Evolutionary conservation across 2,329 filamentous ascomycete species (phyloP).

Genomic region (Madurella mycetomatis): DNA sequence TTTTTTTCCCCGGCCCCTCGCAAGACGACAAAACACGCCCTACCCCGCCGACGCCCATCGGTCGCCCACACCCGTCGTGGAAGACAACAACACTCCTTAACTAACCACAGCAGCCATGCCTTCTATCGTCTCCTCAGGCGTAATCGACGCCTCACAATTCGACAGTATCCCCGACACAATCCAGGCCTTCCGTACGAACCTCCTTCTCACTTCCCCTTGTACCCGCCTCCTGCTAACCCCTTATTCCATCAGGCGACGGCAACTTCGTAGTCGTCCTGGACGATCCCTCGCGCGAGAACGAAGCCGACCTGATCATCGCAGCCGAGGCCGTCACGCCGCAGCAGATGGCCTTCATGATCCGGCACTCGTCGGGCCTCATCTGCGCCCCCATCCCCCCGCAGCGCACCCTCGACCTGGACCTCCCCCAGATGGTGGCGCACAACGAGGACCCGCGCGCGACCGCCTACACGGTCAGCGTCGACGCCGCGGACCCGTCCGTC

Average conservation of each 20-base stretch:
- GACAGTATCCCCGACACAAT: constrained; percentile 63
- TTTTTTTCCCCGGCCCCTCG: constrained; percentile 1
- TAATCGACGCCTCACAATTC: constrained; percentile 52
- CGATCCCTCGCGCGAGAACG: constrained; percentile 88
- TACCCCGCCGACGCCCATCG: constrained; percentile 3
- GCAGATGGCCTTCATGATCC: constrained; percentile 95
- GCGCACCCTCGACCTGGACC: constrained; percentile 64
- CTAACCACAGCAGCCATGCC: constrained; percentile 40
- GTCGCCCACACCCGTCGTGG: background rate
- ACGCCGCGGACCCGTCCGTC: constrained; percentile 66
- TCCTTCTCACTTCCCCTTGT: constrained; percentile 3
- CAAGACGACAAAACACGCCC: background rate
- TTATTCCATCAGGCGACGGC: constrained; percentile 55
- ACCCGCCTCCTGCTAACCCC: constrained; percentile 15
- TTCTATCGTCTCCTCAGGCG: constrained; percentile 31
- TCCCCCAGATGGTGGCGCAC: constrained; percentile 80
- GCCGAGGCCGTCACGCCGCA: constrained; percentile 76
- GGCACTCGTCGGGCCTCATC: constrained; percentile 83
- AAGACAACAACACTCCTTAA: background rate
- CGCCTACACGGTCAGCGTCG: constrained; percentile 88
- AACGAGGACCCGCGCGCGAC: constrained; percentile 82
- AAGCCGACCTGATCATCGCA: constrained; percentile 96
- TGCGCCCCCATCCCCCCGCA: constrained; percentile 75
- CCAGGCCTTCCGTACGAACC: constrained; percentile 56
- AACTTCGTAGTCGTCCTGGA: constrained; percentile 97